phyloP scores from a whole-genome alignment of 2,329 filamentous ascomycete genomes.

The Aschersonia sp. region DNA sequence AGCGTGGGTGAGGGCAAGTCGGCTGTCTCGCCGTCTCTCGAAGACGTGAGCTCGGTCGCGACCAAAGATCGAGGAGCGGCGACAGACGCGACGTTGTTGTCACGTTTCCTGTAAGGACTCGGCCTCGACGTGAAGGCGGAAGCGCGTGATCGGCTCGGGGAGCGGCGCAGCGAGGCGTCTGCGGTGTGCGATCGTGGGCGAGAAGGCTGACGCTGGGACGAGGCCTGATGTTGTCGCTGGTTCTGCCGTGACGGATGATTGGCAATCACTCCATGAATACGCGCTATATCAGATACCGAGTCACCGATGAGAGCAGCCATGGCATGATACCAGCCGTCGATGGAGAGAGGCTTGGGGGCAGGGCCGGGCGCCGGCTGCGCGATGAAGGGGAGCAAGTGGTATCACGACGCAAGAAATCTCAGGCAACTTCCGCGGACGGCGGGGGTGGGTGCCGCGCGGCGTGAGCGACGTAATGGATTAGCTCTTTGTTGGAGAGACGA shows the following conservation, averaged over 20 bases:
- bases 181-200: constrained; percentile 6
- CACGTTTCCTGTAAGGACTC: constrained; percentile 9
- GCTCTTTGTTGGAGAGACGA: no score
- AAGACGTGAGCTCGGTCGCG: constrained; percentile 7
- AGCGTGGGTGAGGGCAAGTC: constrained; percentile 38
- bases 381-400: neutral
- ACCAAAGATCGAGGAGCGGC: neutral
- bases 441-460: no score
- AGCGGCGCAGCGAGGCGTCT: constrained; percentile 12
- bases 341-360: neutral
- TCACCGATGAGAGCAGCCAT: constrained; percentile 57
- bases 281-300: constrained; percentile 57
- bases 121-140: constrained; percentile 12
- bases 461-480: no score
- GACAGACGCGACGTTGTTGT: constrained; percentile 3
- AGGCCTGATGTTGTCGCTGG: constrained; percentile 31
- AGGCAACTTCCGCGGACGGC: neutral
- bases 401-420: neutral
- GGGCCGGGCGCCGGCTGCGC: neutral
- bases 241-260: constrained; percentile 29
- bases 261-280: constrained; percentile 58
- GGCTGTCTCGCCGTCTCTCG: constrained; percentile 27
- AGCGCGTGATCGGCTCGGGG: constrained; percentile 13
- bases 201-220: constrained; percentile 8
- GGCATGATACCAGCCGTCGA: constrained; percentile 19